Base-by-base conservation (phyloP, 2,329 filamentous ascomycete genomes). In the Fusarium globosum region DNA sequence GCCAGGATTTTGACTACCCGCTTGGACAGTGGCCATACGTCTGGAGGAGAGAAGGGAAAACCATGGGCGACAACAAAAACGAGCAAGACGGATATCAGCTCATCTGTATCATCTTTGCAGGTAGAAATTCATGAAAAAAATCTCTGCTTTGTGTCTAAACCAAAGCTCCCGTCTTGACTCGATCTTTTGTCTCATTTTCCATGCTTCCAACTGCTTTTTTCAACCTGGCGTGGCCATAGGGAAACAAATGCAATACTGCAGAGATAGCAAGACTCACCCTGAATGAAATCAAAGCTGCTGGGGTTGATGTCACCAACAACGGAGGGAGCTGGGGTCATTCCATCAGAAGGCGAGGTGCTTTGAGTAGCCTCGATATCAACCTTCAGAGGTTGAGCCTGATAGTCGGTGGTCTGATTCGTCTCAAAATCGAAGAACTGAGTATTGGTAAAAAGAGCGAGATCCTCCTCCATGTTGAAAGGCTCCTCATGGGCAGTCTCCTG, bases 401-500 rank as follows among this genome's bases (percentile, higher is more conserved):
- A 87, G 79, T 90, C 88, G 69, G 86, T 86, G 78, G 88, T 86
- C 75, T 88, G 86, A n/a, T 88, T 88, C 43, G 89, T 85, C 80
- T 95, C 93, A 80, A 88, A 94, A 78, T 95, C 93, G 81, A 93
- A 93, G 82, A 96, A 96, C 76, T 94, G 90, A 51, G 92, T 91
- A 83, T 96, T 95, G 65, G 93, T 94, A 84, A 95, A 96, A 78
- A 95, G 88, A 58, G 91, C 91, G 57, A 96, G 85, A 73, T 95
- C 92, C 68, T 92, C 90, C 76, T 94, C 91, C 72, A 93, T 85
- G 76, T 88, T 88, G 82, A 91, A 88, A 58, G 86, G 83, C 61
- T 92, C 89, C 69, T 91, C 87, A 35, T 81, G 80, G 35, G 88
- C 80, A 30, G 65, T 76, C 76, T 86, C 88, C 69, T 92, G 87